Evolutionary conservation across 1,284 basidiomycete genomes (phyloP), one percentile per base, ranked within the genome.

Genomic region (Puccinia polysora): DNA sequence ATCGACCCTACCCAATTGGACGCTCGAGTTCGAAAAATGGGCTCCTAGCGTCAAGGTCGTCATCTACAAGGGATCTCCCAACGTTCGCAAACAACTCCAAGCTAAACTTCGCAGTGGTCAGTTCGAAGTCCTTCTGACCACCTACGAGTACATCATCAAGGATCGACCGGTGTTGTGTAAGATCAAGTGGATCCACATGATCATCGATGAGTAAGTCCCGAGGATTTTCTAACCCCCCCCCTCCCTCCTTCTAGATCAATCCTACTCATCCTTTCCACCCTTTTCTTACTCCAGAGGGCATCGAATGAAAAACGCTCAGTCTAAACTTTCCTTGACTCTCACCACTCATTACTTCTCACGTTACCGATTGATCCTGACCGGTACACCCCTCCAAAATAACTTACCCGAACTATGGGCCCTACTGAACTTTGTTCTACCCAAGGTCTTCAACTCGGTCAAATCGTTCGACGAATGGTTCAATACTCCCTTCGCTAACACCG

Each of bases 381-480:
- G 96, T 80, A 98, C 96, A 2, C 96, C 96, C 32, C 85, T 99
- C 20, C 76, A 83, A 81, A 98, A 99, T 84, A 98, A 98, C 80
- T 86, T 98, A 45, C 95, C 96, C 14, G 96, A 99, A 81, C 83
- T 99, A 49, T 98, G 96, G 96, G 87, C 96, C 1, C 84, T 98
- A 72, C 89, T 98, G 80, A 98, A 98, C 81, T 99, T 99, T 79
- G 95, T 94, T 58, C 84, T 98, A 20, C 96, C 96, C 25, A 97
- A 93, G 82, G 89, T 98, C 79, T 98, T 98, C 85, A 98, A 98
- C 83, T 98, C 95, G 3, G 94, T 97, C 77, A 97, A 97, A 81
- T 96, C 93, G 56, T 98, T 99, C 79, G 96, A 98, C 79, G 96
- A 98, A 80, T 98, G 96, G 96, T 99, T 98, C 85, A 98, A 98